phyloP scores from a whole-genome alignment of 345 rosid species.

The Eucalyptus curtisii region DNA sequence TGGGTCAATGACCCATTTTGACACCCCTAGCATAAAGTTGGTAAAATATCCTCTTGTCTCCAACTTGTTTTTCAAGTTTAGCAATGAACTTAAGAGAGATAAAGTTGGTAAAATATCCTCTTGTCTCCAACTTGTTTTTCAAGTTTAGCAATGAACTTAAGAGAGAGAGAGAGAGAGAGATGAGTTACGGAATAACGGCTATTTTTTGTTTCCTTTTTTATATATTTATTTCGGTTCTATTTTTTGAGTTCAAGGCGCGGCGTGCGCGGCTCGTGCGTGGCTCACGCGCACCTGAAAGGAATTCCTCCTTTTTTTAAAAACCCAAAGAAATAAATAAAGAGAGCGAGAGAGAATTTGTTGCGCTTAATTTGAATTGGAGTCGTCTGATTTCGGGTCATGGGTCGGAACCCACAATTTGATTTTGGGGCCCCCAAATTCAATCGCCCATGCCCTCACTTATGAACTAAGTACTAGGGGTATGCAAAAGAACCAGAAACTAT shows the following conservation, averaged over 20 bases:
- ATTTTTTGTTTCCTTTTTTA: slow-evolving; percentile 3
- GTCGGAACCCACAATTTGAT: neutral
- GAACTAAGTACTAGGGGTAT: too few relatives aligned
- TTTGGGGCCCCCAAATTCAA: neutral
- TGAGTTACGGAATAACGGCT: slow-evolving; percentile 21
- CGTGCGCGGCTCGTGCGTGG: neutral
- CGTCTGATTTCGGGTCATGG: neutral
- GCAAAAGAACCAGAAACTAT: too few relatives aligned
- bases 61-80: too few relatives aligned
- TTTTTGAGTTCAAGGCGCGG: neutral
- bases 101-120: neutral
- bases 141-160: neutral
- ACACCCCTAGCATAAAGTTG: too few relatives aligned
- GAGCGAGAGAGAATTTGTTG: neutral
- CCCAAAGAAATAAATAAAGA: too few relatives aligned
- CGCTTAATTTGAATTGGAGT: neutral
- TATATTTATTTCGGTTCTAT: neutral
- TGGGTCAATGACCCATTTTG: too few relatives aligned
- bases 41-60: too few relatives aligned
- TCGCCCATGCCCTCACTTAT: neutral
- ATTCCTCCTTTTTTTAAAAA: too few relatives aligned
- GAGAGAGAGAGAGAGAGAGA: neutral
- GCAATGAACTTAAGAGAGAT: too few relatives aligned
- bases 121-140: neutral
- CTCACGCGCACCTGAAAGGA: neutral